Base-by-base conservation (phyloP, 805 yeast species). In the Candida xyloterini region DNA sequence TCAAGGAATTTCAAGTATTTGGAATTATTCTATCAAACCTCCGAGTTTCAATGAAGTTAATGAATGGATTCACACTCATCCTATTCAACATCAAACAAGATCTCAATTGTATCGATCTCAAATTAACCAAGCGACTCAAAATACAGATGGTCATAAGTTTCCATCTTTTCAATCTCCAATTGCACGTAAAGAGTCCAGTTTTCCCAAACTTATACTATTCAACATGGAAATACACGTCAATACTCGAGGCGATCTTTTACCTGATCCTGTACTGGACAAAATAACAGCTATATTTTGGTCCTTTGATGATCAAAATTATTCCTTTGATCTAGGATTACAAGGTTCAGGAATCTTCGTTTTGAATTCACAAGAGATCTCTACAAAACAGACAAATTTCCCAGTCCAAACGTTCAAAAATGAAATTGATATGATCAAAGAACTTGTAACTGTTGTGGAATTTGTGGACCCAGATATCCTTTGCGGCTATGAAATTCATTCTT, bases 381-480 rank as follows among this genome's bases (percentile, higher is more conserved):
- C 34, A 9, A 32, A 26, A 6, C 13, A 24, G 2, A 21, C 14
- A 9, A 7, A 3, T 1, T 40, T 47, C 4, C 64, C 74, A 0
- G 55, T 71, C 10, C 68, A 68, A 13, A 50, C 60, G 7, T 78
- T 75, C 44, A 63, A 60, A 0, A 55, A 63, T n/a, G 98, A 91
- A 52, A 43, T 59, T 1, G 78, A 71, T 6, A 67, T 86, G 77
- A 56, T 89, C 2, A 64, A 70, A 7, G 70, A 70, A 5, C 63
- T 91, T 7, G 62, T 79, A 0, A 68, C 71, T 1, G 47, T 83
- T 11, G 79, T 86, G 0, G 72, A 78, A 14, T 50, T 66, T 2
- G 69, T 78, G 36, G 98, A 93, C 55, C 97, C 98, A 0, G 99
- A 93, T 57, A 77, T 93, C 22, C 55, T 93, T 5, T 72, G 86